Conservation (phyloP, 2,329 filamentous ascomycete genomes). For the Claviceps fusiformis region DNA sequence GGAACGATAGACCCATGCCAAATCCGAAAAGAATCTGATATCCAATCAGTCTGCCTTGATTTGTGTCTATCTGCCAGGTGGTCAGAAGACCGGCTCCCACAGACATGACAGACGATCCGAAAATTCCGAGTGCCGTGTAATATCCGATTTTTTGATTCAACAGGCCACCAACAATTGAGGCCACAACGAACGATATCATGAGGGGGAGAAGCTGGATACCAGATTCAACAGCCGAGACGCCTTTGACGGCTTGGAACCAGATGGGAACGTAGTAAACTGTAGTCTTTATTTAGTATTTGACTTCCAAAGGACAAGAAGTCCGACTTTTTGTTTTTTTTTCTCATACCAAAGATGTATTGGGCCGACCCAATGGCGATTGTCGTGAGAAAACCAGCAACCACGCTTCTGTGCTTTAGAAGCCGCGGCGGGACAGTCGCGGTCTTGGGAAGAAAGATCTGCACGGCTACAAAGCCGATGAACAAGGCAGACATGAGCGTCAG, state of each 20-base stretch:
- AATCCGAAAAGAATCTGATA: slow-evolving; percentile 46
- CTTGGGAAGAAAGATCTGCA: slow-evolving; percentile 21
- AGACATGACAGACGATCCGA: slow-evolving; percentile 34
- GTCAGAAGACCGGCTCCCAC: slow-evolving; percentile 43
- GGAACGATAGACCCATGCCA: slow-evolving; percentile 45
- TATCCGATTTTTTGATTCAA: slow-evolving; percentile 42
- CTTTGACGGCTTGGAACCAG: slow-evolving; percentile 39
- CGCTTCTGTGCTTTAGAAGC: slow-evolving; percentile 25
- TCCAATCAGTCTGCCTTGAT: slow-evolving; percentile 41
- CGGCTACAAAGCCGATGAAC: slow-evolving; percentile 24
- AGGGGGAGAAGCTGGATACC: slow-evolving; percentile 45
- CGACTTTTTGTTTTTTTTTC: neutral
- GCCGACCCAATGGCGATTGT: neutral
- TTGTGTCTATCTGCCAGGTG: slow-evolving; percentile 35
- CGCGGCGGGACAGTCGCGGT: slow-evolving; percentile 26
- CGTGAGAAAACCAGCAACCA: slow-evolving; percentile 20
- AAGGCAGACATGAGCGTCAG: slow-evolving; percentile 26
- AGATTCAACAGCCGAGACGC: slow-evolving; percentile 36
- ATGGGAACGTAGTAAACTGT: neutral
- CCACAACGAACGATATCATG: slow-evolving; percentile 39
- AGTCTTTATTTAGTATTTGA: neutral
- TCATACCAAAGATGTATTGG: slow-evolving; percentile 13
- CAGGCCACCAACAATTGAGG: slow-evolving; percentile 33
- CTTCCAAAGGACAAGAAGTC: neutral
- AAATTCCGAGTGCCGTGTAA: slow-evolving; percentile 44